phyloP scores from a whole-genome alignment of 2,329 filamentous ascomycete species.

The Penicillium olsonii region DNA sequence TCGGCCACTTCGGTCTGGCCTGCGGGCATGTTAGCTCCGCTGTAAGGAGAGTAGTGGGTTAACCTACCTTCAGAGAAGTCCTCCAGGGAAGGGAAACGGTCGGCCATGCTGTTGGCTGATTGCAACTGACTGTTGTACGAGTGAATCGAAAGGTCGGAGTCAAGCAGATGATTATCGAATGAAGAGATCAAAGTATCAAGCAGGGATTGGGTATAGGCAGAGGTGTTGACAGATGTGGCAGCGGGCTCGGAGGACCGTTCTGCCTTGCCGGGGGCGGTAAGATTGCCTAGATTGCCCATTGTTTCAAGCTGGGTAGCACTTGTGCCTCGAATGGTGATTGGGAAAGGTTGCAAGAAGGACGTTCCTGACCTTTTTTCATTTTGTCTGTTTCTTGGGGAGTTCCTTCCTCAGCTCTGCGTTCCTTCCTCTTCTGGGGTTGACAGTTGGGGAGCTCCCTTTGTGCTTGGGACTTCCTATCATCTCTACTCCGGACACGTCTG shows the following conservation, averaged over 20 bases:
- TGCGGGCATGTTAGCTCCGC: conserved; percentile 31
- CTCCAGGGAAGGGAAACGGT: conserved; percentile 76
- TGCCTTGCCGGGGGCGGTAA: conserved; percentile 19
- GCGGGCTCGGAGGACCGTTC: conserved; percentile 17
- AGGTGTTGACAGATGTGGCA: conserved; percentile 25
- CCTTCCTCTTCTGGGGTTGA: no score
- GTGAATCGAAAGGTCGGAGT: conserved; percentile 6
- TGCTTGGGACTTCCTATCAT: no score
- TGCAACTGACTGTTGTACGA: conserved; percentile 4
- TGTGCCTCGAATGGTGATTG: conserved; percentile 10
- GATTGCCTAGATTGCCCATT: conserved; percentile 15
- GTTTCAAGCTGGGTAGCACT: conserved; percentile 14
- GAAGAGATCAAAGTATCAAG: conserved; percentile 7
- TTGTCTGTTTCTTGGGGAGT: neutral
- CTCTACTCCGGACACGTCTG: no score
- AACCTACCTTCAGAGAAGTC: conserved; percentile 66
- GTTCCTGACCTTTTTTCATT: neutral
- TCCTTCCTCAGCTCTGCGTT: neutral
- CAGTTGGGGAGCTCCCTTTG: no score
- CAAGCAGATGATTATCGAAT: conserved; percentile 1
- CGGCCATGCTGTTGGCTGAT: conserved; percentile 61
- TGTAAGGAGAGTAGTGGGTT: conserved; percentile 22
- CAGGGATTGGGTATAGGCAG: conserved; percentile 9
- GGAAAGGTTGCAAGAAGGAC: conserved; percentile 1
- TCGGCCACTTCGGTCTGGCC: conserved; percentile 38